These are phyloP conservation scores for Talaromyces sp. DNA, from an alignment of 2,329 filamentous ascomycete species.

Conservation along the genomic window DNA sequence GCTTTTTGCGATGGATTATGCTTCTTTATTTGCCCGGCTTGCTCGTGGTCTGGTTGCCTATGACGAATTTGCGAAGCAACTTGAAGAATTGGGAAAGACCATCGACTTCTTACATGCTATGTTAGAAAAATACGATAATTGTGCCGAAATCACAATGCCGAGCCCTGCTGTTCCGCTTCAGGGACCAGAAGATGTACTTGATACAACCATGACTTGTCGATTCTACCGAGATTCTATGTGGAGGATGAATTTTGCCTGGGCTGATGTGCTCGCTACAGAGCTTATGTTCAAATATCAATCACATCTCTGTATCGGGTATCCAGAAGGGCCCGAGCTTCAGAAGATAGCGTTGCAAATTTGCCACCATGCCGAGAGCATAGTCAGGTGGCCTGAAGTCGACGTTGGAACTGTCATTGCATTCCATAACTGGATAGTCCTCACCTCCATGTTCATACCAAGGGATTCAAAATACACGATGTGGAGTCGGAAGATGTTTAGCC, in stretches of 20 bases:
- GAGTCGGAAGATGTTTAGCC: slow-evolving; percentile 71
- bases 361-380: slow-evolving; percentile 72
- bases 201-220: slow-evolving; percentile 64
- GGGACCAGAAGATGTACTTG: slow-evolving; percentile 61
- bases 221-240: slow-evolving; percentile 67
- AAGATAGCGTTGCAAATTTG: slow-evolving; percentile 63
- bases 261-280: slow-evolving; percentile 73
- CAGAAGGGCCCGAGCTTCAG: slow-evolving; percentile 49
- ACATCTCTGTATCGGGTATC: slow-evolving; percentile 49
- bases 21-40: slow-evolving; percentile 66
- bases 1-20: slow-evolving; percentile 73
- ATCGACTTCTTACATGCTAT: slow-evolving; percentile 38
- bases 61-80: slow-evolving; percentile 60
- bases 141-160: slow-evolving; percentile 56
- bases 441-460: slow-evolving; percentile 71
- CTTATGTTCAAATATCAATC: slow-evolving; percentile 77
- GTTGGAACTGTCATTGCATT: slow-evolving; percentile 65
- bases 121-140: slow-evolving; percentile 60
- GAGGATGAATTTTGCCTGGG: slow-evolving; percentile 64
- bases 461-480: slow-evolving; percentile 69
- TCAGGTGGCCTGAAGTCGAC: slow-evolving; percentile 64
- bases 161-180: slow-evolving; percentile 52
- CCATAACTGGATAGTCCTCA: slow-evolving; percentile 71
- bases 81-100: slow-evolving; percentile 46
- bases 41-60: slow-evolving; percentile 58